These are phyloP conservation scores for Chlamydomonas eustigma DNA, from an alignment of 139 green algal genomes.

Conservation along the genomic window DNA sequence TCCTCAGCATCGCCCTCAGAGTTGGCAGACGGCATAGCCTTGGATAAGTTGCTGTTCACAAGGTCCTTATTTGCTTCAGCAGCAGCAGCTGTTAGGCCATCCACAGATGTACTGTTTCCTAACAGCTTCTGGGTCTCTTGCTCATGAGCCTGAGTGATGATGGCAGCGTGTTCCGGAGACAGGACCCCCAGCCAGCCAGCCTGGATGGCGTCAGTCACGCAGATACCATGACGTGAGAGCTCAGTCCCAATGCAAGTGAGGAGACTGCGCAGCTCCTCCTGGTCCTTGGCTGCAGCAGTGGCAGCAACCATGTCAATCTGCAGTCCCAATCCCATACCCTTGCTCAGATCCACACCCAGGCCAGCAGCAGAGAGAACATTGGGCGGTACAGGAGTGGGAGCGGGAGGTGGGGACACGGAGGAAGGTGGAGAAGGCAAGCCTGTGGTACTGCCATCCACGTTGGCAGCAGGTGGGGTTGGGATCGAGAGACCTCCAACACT, in stretches of 20 bases:
- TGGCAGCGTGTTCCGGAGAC: slow-evolving; percentile 14
- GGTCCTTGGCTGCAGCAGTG: not conserved
- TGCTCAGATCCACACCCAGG: no score
- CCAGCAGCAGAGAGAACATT: no score
- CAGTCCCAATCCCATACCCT: not conserved
- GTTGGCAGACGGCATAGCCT: no score
- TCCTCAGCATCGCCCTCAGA: not conserved
- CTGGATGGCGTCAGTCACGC: slow-evolving; percentile 21
- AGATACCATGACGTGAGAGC: slow-evolving; percentile 27
- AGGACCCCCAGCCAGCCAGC: slow-evolving; percentile 30
- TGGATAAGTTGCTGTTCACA: not conserved
- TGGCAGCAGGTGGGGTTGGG: no score
- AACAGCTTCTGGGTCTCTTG: slow-evolving; percentile 12
- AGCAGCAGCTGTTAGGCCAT: not conserved
- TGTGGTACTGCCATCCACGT: no score
- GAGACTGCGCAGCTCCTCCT: slow-evolving; percentile 18
- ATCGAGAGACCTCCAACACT: no score
- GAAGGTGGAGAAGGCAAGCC: no score
- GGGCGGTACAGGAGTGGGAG: no score
- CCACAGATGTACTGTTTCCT: not conserved
- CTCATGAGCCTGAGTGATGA: slow-evolving; percentile 21
- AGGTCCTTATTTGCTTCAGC: no score
- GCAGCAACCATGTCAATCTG: not conserved
- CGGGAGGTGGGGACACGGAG: no score
- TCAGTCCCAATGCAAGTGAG: slow-evolving; percentile 27